Percentiles rank a stretch among this genome's conserved stretches.
Evolutionary conservation across 1,139 yeast genomes (phyloP).

Genomic region (Candida dubliniensis): DNA sequence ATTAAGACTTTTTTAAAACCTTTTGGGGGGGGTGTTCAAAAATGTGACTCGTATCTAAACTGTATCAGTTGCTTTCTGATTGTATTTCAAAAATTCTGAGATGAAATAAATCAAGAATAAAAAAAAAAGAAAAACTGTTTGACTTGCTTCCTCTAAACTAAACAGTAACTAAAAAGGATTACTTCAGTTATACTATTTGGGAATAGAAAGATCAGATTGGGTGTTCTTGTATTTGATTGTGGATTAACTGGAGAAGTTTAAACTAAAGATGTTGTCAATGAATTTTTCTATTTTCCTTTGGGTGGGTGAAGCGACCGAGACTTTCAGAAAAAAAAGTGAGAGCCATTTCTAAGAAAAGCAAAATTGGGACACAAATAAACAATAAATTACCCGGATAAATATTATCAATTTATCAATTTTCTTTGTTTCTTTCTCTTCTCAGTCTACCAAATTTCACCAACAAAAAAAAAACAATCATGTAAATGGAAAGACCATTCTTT

Average conservation of each 20-base stretch:
- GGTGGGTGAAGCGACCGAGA: constrained; percentile 1
- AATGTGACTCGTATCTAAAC: neutral
- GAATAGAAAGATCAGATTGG: too few relatives aligned
- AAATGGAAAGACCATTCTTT: neutral
- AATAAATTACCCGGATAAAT: neutral
- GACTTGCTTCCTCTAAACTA: too few relatives aligned
- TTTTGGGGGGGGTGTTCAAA: neutral
- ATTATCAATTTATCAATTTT: neutral
- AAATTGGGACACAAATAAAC: neutral
- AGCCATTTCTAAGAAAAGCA: neutral
- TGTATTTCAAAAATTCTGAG: too few relatives aligned
- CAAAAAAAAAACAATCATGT: neutral
- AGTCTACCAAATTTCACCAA: neutral
- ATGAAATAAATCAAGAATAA: neutral
- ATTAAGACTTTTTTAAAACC: constrained; percentile 16
- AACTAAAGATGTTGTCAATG: neutral
- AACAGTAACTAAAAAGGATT: too few relatives aligned
- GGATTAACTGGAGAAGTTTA: neutral
- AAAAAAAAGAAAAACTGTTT: neutral
- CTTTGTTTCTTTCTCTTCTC: neutral
- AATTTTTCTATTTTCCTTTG: neutral
- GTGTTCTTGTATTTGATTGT: neutral
- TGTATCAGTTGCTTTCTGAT: neutral
- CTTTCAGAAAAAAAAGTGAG: neutral
- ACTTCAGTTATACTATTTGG: too few relatives aligned